A percentile compares a stretch with the other conserved stretches of the same genome.
These are phyloP conservation scores for Jatropha podagrica DNA, from an alignment of 441 rosid species.

Conservation along the genomic window DNA sequence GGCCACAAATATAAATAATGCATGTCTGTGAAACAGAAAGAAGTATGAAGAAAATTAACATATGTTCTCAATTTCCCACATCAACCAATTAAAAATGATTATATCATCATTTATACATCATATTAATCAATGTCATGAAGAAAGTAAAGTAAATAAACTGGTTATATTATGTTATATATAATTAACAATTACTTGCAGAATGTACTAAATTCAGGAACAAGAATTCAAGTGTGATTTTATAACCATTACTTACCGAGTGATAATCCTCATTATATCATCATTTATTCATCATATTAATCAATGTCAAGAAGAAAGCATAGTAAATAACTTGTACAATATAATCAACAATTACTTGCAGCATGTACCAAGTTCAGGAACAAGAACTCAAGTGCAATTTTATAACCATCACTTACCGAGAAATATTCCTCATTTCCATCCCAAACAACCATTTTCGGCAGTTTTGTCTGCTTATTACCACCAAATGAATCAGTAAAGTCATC, in stretches of 20 bases:
- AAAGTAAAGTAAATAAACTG: not conserved
- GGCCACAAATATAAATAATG: not conserved
- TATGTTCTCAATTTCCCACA: not conserved
- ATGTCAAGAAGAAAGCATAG: not conserved
- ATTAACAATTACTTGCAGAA: not conserved
- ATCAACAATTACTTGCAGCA: not conserved
- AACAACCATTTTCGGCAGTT: constrained; percentile 75
- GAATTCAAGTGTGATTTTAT: not conserved
- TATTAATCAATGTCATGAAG: not conserved
- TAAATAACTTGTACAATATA: not conserved
- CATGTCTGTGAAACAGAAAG: not conserved
- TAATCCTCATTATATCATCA: not conserved
- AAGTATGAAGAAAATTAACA: too few relatives aligned
- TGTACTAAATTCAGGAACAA: not conserved
- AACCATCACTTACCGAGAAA: constrained; percentile 49
- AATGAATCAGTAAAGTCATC: constrained; percentile 77
- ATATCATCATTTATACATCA: not conserved
- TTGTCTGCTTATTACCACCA: constrained; percentile 45
- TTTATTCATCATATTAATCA: not conserved
- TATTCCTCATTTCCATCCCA: constrained; percentile 85
- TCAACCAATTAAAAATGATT: not conserved
- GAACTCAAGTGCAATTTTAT: not conserved
- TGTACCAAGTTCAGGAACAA: not conserved
- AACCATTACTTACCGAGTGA: not conserved
- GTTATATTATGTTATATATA: not conserved